Evolutionary conservation across 257 asterid genomes (phyloP), one percentile per base, ranked within the genome.

Genomic region (Nicotiana attenuata): DNA sequence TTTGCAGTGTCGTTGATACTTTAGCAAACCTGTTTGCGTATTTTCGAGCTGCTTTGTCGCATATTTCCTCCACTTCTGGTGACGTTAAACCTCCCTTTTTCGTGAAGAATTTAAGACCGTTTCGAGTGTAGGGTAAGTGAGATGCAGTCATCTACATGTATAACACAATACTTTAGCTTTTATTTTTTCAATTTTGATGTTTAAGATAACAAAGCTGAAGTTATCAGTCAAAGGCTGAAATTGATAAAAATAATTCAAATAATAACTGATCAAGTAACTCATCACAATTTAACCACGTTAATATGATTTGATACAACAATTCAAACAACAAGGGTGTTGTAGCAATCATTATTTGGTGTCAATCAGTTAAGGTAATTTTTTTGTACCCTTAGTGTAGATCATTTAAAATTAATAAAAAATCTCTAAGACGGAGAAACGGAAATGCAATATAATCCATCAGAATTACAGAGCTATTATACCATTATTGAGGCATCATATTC

Each of bases 91-190:
- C 99, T 13, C 99, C 98, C 69, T 87, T 92, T 85, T 78, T 92
- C 0, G 97, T 95, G 89, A 95, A 95, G 61, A 95, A 91, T 67
- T 95, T 93, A 78, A 95, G 78, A 4, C 98, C 99, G 71, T 95
- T 95, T 16, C 98, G 92, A 15, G 99, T 95, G 88, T 90, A 93
- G 6, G 99, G 99, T 85, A 95, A 90, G 85, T 95, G 99, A 33
- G 99, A 95, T 1, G 99, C 99, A 10, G 98, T 95, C 99, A 95
- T 95, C 99, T 93, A 91, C 65, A 59, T 57, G 16, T 31, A 47
- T 77, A 16, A 28, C 13, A 20, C 31, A 6, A 64, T 28, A 5
- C 47, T 35, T 69, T 14, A 35, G 3, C 31, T 35, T 71, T n/a
- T 76, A 11, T 71, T 33, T 16, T 11, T 29, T 38, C 47, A 9